These are phyloP conservation scores for Phytophthora sojae DNA, from an alignment of 352 stramenopile species.

Conservation along the genomic window DNA sequence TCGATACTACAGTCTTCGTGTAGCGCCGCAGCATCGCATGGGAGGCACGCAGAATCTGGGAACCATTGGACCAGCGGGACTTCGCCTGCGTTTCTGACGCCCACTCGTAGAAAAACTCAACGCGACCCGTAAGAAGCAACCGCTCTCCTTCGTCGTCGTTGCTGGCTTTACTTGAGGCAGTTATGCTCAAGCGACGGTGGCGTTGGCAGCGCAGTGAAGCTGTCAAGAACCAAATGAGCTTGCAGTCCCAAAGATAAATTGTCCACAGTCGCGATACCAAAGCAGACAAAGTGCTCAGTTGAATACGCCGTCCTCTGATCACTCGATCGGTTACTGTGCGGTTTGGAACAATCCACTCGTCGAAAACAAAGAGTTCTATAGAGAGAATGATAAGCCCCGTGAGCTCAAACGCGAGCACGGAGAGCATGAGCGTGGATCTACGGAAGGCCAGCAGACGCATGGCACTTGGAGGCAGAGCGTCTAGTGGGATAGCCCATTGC, in stretches of 20 bases:
- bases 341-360: slow-evolving; percentile 16
- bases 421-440: slow-evolving; percentile 25
- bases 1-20: background rate
- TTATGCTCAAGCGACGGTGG: slow-evolving; percentile 11
- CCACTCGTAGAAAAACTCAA: slow-evolving; percentile 43
- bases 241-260: slow-evolving; percentile 38
- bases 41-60: slow-evolving; percentile 10
- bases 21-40: slow-evolving; percentile 6
- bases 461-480: slow-evolving; percentile 34
- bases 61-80: slow-evolving; percentile 6
- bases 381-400: slow-evolving; percentile 29
- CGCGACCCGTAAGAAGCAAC: slow-evolving; percentile 25
- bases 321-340: slow-evolving; percentile 7
- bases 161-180: background rate
- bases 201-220: slow-evolving; percentile 18
- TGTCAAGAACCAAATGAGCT: slow-evolving; percentile 34
- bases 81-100: slow-evolving; percentile 10
- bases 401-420: slow-evolving; percentile 18
- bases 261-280: slow-evolving; percentile 32
- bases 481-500: slow-evolving; percentile 41
- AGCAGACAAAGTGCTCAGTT: slow-evolving; percentile 21
- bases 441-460: slow-evolving; percentile 32
- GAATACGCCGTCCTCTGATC: slow-evolving; percentile 15
- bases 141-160: slow-evolving; percentile 33
- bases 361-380: slow-evolving; percentile 37